A percentile compares a stretch with the other conserved stretches of the same genome.
These are phyloP conservation scores for Abrus pulchellus DNA, from an alignment of 306 rosid species.

Conservation along the genomic window DNA sequence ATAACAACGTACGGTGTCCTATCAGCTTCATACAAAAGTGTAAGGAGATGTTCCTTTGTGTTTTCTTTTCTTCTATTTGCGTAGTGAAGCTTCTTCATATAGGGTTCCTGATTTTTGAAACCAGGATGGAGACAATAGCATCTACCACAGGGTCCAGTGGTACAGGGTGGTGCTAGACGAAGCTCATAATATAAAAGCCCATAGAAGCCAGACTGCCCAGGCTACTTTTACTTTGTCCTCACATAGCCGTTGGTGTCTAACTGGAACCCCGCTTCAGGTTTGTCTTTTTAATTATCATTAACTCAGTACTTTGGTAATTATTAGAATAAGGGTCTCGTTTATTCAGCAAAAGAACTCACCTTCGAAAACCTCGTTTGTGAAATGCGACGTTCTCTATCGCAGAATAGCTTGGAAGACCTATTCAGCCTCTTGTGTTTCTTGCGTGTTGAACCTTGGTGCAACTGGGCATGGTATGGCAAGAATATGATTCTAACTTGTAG, in stretches of 20 bases:
- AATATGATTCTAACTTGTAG: slow-evolving; percentile 3
- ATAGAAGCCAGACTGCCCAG: slow-evolving; percentile 66
- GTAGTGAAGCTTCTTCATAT: neutral
- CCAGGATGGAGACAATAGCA: slow-evolving; percentile 74
- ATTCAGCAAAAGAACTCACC: slow-evolving; percentile 20
- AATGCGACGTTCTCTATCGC: slow-evolving; percentile 50
- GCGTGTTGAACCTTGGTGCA: slow-evolving; percentile 96
- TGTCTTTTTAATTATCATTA: neutral
- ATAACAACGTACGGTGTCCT: slow-evolving; percentile 86
- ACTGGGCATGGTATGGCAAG: slow-evolving; percentile 74
- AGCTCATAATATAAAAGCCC: slow-evolving; percentile 86
- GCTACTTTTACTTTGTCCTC: slow-evolving; percentile 77
- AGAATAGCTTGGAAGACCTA: slow-evolving; percentile 91
- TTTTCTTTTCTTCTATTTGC: slow-evolving; percentile 18
- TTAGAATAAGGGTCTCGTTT: slow-evolving; percentile 4
- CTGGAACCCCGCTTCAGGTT: slow-evolving; percentile 97
- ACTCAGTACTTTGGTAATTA: neutral
- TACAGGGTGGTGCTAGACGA: slow-evolving; percentile 92
- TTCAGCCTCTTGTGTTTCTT: slow-evolving; percentile 82
- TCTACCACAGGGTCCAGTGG: slow-evolving; percentile 82
- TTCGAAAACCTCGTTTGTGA: neutral
- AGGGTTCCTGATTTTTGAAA: slow-evolving; percentile 18
- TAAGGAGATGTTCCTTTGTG: slow-evolving; percentile 50
- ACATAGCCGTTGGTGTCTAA: slow-evolving; percentile 90
- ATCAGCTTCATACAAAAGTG: slow-evolving; percentile 63